These are phyloP conservation scores for Aristolochia contorta DNA, from an alignment of 164 flowering plant genomes.

Conservation along the genomic window DNA sequence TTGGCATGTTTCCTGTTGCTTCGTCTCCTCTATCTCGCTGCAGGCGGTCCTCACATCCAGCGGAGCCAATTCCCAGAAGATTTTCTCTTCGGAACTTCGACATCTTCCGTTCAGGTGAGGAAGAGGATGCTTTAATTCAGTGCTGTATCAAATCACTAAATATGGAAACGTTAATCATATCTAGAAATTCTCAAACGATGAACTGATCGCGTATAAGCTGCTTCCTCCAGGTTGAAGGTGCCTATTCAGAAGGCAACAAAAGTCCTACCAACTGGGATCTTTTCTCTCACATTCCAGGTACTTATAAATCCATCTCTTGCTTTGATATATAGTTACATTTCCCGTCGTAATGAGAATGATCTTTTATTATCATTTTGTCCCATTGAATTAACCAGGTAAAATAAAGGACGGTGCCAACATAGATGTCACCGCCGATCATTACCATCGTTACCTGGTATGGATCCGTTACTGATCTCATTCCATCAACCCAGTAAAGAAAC, in stretches of 20 bases:
- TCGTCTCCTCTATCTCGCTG: not conserved
- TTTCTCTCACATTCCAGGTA: conserved; percentile 15
- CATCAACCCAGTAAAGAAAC: no score
- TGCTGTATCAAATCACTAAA: no score
- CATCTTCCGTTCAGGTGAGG: conserved; percentile 5
- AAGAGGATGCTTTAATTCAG: not conserved
- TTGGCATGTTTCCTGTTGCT: not conserved
- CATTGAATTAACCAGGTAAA: not conserved
- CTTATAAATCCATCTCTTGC: no score
- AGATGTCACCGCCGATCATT: conserved; percentile 4
- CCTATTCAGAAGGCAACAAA: conserved; percentile 15
- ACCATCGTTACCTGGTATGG: conserved; percentile 7
- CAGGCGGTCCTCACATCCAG: not conserved
- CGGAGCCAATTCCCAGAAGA: conserved; percentile 4
- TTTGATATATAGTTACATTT: no score
- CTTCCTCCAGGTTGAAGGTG: conserved; percentile 22
- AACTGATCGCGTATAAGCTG: not conserved
- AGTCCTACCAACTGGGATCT: conserved; percentile 29
- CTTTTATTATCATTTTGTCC: not conserved
- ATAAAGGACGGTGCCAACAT: not conserved
- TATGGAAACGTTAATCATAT: no score
- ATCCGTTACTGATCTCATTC: not conserved
- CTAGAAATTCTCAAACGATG: no score
- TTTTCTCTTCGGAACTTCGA: conserved; percentile 6
- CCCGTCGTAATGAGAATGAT: no score